Base-by-base conservation (phyloP, 495 filamentous ascomycete species). In the Podospora sp. region DNA sequence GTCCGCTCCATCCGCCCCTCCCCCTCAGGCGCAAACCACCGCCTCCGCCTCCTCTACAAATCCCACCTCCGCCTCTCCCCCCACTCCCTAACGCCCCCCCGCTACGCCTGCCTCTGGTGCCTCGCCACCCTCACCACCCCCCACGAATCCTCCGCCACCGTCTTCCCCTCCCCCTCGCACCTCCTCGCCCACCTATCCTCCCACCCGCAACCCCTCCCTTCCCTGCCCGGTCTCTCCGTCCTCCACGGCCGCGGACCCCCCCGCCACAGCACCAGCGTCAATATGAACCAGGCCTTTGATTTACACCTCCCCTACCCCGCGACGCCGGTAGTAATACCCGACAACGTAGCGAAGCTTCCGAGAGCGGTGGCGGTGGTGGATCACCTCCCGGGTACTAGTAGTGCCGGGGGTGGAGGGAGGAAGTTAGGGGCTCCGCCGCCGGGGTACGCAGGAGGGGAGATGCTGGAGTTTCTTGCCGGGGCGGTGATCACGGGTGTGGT, bases 401-500 rank as follows among this genome's bases (percentile, higher is more conserved):
- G 75, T 18, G 72, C 75, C 29, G 69, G 68, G 20, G 74, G 71
- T 0, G 66, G 71, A 0, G 20, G 62, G 16, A 71, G 61, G 26
- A 76, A 75, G 20, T 59, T 75, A 8, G 67, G 66, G 9, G 72
- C 80, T 20, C 82, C 82, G 1, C 82, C 82, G 1, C 72, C 79
- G 16, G 76, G 72, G 6, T 73, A 74, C 46, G 62, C 72, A 9
- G 76, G 75, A 9, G 76, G 75, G 0, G 75, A 77, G 33, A 71
- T 80, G 68, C 70, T 82, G 21, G 74, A 79, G 64, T 84, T 84
- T 56, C 69, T 78, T 16, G 71, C 72, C 16, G 82, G 82, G n/a
- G 81, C 78, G 0, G 72, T 72, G 16, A 79, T 84, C 12, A 71
- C 82, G 0, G 82, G 81, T 9, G 65, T 84, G 20, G 72, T 76